These are phyloP conservation scores for Lithospermum erythrorhizon DNA, from an alignment of 257 asterid species.

Conservation along the genomic window DNA sequence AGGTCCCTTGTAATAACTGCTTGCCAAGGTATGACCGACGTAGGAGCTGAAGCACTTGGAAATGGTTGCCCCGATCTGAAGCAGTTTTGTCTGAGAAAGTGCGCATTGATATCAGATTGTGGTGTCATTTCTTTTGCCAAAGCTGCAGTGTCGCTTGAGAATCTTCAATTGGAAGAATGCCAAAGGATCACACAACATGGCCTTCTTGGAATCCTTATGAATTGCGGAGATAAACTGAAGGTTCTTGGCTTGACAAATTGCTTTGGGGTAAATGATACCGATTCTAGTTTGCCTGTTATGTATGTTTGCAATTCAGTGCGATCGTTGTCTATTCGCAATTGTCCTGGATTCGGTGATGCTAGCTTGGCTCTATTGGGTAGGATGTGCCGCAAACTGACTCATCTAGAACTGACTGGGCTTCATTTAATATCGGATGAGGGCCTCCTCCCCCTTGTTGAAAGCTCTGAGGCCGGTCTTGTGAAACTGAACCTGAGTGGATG, in stretches of 20 bases:
- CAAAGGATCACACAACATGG: conserved; percentile 75
- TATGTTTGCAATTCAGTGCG: conserved; percentile 40
- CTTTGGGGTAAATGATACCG: conserved; percentile 52
- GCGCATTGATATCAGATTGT: conserved; percentile 55
- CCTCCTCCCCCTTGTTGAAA: conserved; percentile 49
- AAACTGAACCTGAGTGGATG: conserved; percentile 66
- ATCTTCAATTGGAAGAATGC: conserved; percentile 60
- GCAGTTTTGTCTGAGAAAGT: conserved; percentile 36
- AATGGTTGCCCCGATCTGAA: conserved; percentile 64
- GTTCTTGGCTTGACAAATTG: conserved; percentile 57
- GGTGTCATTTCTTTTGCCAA: conserved; percentile 57
- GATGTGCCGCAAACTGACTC: conserved; percentile 52
- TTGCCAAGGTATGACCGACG: conserved; percentile 68
- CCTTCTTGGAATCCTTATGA: conserved; percentile 49
- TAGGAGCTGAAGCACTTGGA: conserved; percentile 53
- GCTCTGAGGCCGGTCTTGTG: conserved; percentile 43
- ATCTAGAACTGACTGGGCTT: conserved; percentile 45
- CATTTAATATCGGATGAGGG: conserved; percentile 54
- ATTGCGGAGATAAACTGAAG: conserved; percentile 47
- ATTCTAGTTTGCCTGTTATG: conserved; percentile 24
- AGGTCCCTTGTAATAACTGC: conserved; percentile 48
- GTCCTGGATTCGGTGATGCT: conserved; percentile 62
- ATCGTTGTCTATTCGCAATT: conserved; percentile 51
- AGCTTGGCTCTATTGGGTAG: conserved; percentile 40
- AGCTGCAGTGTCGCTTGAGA: conserved; percentile 49